Conservation (phyloP, 495 filamentous ascomycete species). For the Aspergillus conjunctus region DNA sequence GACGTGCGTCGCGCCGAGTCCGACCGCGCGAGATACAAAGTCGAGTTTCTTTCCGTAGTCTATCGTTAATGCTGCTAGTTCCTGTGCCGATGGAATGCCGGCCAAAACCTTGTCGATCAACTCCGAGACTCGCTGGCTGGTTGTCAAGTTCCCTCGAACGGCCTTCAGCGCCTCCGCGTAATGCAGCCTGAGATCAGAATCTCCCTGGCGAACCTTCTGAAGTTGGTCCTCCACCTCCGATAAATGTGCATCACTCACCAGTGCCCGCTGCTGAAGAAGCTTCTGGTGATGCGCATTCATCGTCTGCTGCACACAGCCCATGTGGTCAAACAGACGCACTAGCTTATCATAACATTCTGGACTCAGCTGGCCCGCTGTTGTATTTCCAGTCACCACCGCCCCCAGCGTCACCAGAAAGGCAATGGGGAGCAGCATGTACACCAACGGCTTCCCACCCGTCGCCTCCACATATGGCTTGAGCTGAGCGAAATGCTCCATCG, state of each 20-base stretch:
- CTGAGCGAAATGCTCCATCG: constrained; percentile 8
- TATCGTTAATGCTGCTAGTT: neutral
- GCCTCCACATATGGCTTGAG: constrained; percentile 2
- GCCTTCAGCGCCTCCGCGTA: neutral
- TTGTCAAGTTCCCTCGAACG: constrained; percentile 2
- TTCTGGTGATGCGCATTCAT: constrained; percentile 7
- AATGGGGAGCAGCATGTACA: constrained; percentile 13
- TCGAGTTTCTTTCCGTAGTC: constrained; percentile 6
- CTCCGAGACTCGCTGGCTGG: constrained; percentile 2
- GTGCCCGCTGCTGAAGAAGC: neutral
- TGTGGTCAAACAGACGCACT: neutral
- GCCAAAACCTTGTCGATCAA: neutral
- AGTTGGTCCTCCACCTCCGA: constrained; percentile 1
- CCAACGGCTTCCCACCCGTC: constrained; percentile 9
- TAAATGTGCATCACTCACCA: constrained; percentile 3
- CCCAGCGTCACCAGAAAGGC: constrained; percentile 15
- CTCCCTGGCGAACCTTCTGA: neutral
- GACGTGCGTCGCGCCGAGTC: neutral
- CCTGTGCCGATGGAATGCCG: neutral
- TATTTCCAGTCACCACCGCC: neutral
- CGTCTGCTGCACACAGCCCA: neutral
- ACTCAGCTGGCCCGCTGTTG: constrained; percentile 1
- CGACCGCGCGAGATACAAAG: constrained; percentile 1
- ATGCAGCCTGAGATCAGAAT: neutral
- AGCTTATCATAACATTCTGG: constrained; percentile 10